A percentile compares a stretch with the other conserved stretches of the same genome.
Evolutionary conservation across 148 eudicot genomes (phyloP).

Genomic region (Chenopodium formosanum): DNA sequence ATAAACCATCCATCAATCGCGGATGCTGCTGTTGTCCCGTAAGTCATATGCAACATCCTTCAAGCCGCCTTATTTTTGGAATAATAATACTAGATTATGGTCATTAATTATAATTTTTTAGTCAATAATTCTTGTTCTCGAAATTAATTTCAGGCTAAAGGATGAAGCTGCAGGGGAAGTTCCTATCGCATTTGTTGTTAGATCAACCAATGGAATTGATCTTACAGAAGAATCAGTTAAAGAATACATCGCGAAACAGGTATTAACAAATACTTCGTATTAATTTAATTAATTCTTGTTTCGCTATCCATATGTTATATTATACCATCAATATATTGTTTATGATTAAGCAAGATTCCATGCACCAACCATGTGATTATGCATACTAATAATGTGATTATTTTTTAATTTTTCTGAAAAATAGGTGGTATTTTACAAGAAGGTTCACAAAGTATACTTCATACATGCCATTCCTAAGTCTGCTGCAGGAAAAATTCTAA

Average conservation of each 20-base stretch:
- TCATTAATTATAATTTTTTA: neutral
- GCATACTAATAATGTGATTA: neutral
- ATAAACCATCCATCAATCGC: conserved; percentile 58
- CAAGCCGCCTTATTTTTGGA: neutral
- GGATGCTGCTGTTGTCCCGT: conserved; percentile 96
- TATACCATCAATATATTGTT: neutral
- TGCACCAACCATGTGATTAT: neutral
- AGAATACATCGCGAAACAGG: conserved; percentile 66
- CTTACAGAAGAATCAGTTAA: conserved; percentile 67
- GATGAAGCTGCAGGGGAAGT: conserved; percentile 84
- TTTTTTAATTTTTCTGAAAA: neutral
- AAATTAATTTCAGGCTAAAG: conserved; percentile 52
- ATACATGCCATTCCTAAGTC: conserved; percentile 79
- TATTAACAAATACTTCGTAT: neutral
- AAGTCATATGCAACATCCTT: neutral
- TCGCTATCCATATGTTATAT: neutral
- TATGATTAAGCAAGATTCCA: neutral
- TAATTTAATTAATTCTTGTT: neutral
- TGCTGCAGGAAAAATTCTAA: conserved; percentile 72
- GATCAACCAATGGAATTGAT: conserved; percentile 39
- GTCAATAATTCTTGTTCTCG: too few species aligned
- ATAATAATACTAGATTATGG: neutral
- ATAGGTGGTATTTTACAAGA: conserved; percentile 88
- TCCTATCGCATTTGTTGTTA: conserved; percentile 77
- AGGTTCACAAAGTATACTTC: conserved; percentile 76